Evolutionary conservation across 148 eudicot species (phyloP), one percentile per base, ranked within the genome.

Genomic region (Rhododendron williamsianum): DNA sequence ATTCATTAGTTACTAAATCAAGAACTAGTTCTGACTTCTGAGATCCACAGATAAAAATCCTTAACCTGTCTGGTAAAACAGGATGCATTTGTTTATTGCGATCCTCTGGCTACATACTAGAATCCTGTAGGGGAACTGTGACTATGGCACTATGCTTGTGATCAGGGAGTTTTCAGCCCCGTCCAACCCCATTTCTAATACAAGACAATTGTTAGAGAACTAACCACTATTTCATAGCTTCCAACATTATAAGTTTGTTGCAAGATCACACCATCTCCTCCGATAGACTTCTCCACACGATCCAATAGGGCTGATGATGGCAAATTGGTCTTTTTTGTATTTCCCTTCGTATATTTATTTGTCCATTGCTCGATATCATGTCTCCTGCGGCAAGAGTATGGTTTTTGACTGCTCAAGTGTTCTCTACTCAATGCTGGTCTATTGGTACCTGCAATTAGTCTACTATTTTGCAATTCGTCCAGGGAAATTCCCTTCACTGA

Each of bases 221-320:
- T 80, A 51, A 80, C 82, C 82, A 49, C 82, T 51, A 80, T 80
- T 9, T 80, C 82, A 30, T 80, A 80, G 63, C 52, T 80, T 60
- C 82, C 60, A 48, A 51, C 60, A 80, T 80, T 12, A 48, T 49
- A 48, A 51, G 23, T 80, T 51, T 80, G 82, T 52, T 49, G 63
- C 49, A 80, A 45, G 36, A 80, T 48, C 65, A 80, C 63, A 51
- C 13, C 27, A 80, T 80, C 82, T 80, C 25, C 82, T 46, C 82
- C 82, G 21, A 80, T 30, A 48, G 33, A 80, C 82, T 80, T 80
- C 82, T 80, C 36, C 60, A 80, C 60, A 25, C 25, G 58, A 80
- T 80, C 36, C 82, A 51, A 23, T 80, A 80, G 36, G 52, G 38
- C 63, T 80, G 58, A 23, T 16, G 60, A 80, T 5, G 23, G 63